These are phyloP conservation scores for Avena sativa DNA, from an alignment of 176 grass and related monocot genomes.

Conservation along the genomic window DNA sequence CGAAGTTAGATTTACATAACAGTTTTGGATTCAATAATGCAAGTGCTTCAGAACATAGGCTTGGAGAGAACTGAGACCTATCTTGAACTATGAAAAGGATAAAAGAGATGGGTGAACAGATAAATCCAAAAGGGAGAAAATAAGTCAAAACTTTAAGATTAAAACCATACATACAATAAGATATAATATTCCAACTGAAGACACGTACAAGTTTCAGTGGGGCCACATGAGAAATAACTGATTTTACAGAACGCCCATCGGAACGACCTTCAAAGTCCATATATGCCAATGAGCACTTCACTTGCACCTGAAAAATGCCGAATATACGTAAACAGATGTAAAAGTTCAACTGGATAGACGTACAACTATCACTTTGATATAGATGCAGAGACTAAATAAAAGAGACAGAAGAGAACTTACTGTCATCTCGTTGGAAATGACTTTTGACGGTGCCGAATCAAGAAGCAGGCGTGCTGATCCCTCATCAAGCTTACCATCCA, in stretches of 20 bases:
- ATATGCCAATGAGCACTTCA: conserved; percentile 85
- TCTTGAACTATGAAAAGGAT: conserved; percentile 23
- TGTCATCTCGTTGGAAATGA: conserved; percentile 81
- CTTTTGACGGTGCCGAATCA: conserved; percentile 91
- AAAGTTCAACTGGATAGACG: conserved; percentile 2
- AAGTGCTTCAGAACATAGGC: conserved; percentile 6
- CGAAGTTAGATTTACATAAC: conserved; percentile 9
- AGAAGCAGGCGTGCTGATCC: conserved; percentile 82
- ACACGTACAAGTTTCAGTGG: conserved; percentile 89
- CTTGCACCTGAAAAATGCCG: conserved; percentile 77
- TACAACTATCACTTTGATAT: background rate
- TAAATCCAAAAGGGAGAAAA: conserved; percentile 7
- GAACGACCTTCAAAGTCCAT: conserved; percentile 99
- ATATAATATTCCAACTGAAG: conserved; percentile 19
- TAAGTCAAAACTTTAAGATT: conserved; percentile 40
- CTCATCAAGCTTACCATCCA: conserved; percentile 89
- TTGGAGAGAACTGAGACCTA: conserved; percentile 16
- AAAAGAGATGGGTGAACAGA: background rate
- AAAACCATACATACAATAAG: conserved; percentile 19
- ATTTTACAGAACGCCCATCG: conserved; percentile 93
- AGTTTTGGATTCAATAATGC: conserved; percentile 16
- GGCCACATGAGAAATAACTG: conserved; percentile 89
- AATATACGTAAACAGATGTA: conserved; percentile 4
- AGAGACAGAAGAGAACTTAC: conserved; percentile 55
- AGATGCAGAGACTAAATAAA: conserved; percentile 17